Base-by-base conservation (phyloP, 2,329 filamentous ascomycete species). In the Trichoderma gracile region DNA sequence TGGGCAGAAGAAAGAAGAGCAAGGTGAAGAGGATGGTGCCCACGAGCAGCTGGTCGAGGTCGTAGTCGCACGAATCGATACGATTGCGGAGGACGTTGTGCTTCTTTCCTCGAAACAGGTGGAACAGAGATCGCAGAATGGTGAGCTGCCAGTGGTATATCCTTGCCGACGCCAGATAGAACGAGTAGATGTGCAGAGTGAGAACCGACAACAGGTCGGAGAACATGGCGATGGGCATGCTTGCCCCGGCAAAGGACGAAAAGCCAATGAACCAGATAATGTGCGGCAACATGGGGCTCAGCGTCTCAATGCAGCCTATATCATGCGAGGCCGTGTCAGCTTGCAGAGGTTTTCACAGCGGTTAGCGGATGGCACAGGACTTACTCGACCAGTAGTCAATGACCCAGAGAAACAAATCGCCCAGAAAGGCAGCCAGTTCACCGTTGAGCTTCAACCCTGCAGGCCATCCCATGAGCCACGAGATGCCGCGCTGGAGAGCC, bases 141-240 rank as follows among this genome's bases (percentile, higher is more conserved):
- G 91, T 96, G 67, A 99, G 87, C 78, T 99, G 95, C 95, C 95
- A 99, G 78, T 98, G 93, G 77, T 94, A 99, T 72, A 99, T 98
- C 58, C 95, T 89, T 3, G 95, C 95, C 9, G 93, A 97, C 17
- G 96, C 94, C 64, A 98, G 89, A 77, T 99, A 99, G 76, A 99
- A 99, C 1, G 91, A 96, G 80, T 98, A 97, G 63, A 99, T 97
- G 77, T 99, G 95, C 42, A 99, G 81, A 1, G 96, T 99, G 66
- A 98, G 82, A 53, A 96, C 84, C 1, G 94, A 97, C 3, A 98
- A 83, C 7, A 99, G 84, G 75, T 99, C 95, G 0, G 94, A 98
- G 76, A 97, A 94, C 66, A 99, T 86, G 21, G 94, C 93, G 60
- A 99, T 95, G 2, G 96, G 93, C 90, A 99, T 93, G 74, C 93